Percentiles rank a stretch among this genome's conserved stretches.
Evolutionary conservation across 306 rosid species (phyloP).

Genomic region (Corylus heterophylla): DNA sequence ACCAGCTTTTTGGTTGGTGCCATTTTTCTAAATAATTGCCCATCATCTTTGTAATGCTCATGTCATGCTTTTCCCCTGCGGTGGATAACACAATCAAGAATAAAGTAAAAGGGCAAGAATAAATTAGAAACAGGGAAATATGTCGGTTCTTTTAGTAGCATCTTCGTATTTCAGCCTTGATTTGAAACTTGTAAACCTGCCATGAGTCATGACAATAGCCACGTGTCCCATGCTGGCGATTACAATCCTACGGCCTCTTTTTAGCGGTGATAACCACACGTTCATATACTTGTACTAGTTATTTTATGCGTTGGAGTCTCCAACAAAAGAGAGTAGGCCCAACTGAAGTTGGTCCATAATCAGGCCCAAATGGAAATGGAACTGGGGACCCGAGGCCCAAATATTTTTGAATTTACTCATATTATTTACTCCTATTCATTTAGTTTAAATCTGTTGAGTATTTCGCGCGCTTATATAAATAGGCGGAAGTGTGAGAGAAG

Average conservation of each 20-base stretch:
- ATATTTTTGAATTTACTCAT: background rate
- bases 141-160: too few species aligned
- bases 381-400: background rate
- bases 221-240: too few species aligned
- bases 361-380: background rate
- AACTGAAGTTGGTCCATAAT: background rate
- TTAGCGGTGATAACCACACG: too few species aligned
- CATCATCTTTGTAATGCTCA: background rate
- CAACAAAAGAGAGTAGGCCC: background rate
- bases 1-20: slow-evolving; percentile 38
- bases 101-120: background rate
- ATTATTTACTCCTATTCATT: background rate
- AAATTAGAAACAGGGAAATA: too few species aligned
- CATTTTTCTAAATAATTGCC: background rate
- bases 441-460: slow-evolving; percentile 24
- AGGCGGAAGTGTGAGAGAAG: slow-evolving; percentile 6
- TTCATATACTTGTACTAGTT: too few species aligned
- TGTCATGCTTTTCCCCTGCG: background rate
- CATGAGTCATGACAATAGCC: too few species aligned
- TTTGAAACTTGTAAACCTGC: too few species aligned
- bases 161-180: too few species aligned
- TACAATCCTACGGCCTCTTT: too few species aligned
- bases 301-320: background rate
- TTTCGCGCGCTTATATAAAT: slow-evolving; percentile 62
- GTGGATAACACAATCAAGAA: background rate